These are phyloP conservation scores for Lophiostoma macrostomum DNA, from an alignment of 495 filamentous ascomycete species.

Conservation along the genomic window DNA sequence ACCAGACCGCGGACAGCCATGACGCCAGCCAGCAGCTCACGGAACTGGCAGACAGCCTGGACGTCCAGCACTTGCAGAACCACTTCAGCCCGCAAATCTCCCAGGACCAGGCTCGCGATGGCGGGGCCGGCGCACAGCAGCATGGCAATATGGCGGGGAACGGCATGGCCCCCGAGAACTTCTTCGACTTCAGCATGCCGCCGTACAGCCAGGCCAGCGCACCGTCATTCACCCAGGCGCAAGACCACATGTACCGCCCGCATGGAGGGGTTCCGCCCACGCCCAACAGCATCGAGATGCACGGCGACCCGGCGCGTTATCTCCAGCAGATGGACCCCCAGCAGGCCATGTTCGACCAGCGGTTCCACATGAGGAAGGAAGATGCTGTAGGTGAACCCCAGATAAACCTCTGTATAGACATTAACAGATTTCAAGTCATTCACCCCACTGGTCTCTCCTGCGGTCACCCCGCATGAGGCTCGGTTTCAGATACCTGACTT, in stretches of 20 bases:
- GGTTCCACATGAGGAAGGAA: slow-evolving; percentile 71
- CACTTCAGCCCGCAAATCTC: slow-evolving; percentile 15
- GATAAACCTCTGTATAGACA: too few relatives aligned
- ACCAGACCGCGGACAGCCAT: slow-evolving; percentile 4
- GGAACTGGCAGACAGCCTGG: slow-evolving; percentile 30
- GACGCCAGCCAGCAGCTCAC: slow-evolving; percentile 24
- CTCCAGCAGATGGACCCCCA: slow-evolving; percentile 58
- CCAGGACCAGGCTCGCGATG: slow-evolving; percentile 18
- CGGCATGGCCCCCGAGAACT: slow-evolving; percentile 12
- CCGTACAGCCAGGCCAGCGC: slow-evolving; percentile 12
- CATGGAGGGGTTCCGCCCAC: slow-evolving; percentile 69
- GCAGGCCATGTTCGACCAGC: slow-evolving; percentile 63
- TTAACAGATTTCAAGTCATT: too few relatives aligned
- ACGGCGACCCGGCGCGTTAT: slow-evolving; percentile 62
- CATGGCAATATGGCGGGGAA: slow-evolving; percentile 45
- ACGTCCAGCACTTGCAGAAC: slow-evolving; percentile 31
- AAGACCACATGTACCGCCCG: slow-evolving; percentile 22
- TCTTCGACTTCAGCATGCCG: slow-evolving; percentile 30
- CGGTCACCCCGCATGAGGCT: slow-evolving; percentile 84
- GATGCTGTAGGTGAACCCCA: slow-evolving; percentile 62
- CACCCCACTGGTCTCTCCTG: slow-evolving; percentile 91
- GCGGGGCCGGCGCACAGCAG: slow-evolving; percentile 38
- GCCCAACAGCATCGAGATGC: slow-evolving; percentile 87
- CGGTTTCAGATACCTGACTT: slow-evolving; percentile 76
- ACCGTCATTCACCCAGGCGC: slow-evolving; percentile 11